phyloP scores from a whole-genome alignment of 75 land plant genomes.

The Chamaecyparis obtusa region DNA sequence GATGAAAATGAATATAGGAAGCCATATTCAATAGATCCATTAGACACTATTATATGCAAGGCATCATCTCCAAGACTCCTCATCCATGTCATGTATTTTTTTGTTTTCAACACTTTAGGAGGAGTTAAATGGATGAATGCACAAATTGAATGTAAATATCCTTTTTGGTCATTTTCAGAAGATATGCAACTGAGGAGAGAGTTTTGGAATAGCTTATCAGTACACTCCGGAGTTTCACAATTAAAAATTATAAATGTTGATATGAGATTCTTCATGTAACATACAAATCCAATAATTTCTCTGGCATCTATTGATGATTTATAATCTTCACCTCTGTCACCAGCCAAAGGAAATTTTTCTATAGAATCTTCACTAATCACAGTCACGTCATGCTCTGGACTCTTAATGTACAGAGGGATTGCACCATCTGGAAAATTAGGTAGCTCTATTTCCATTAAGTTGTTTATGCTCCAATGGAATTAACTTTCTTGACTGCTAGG shows the following conservation, averaged over 20 bases:
- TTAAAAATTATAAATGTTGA: conserved; percentile 16
- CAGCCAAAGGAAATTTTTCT: neutral
- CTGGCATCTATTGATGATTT: neutral
- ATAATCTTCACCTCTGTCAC: neutral
- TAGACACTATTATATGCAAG: conserved; percentile 13
- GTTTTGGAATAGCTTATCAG: conserved; percentile 8
- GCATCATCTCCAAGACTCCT: neutral
- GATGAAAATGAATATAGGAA: conserved; percentile 19
- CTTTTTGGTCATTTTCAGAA: neutral
- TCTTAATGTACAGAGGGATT: conserved; percentile 19
- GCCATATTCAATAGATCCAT: conserved; percentile 17
- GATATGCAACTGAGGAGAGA: conserved; percentile 19
- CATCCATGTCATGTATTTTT: conserved; percentile 19
- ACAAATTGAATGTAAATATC: conserved; percentile 16
- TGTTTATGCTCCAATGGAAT: conserved; percentile 18
- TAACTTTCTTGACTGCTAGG: neutral
- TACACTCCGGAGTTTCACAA: conserved; percentile 14
- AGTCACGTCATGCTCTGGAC: neutral
- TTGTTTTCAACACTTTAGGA: conserved; percentile 1
- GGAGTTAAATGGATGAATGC: conserved; percentile 28
- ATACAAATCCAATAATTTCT: conserved; percentile 21
- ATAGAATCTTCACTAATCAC: neutral
- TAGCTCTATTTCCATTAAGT: conserved; percentile 11
- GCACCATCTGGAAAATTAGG: conserved; percentile 26
- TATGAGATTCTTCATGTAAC: conserved; percentile 29